Conservation (phyloP, 2,329 filamentous ascomycete genomes). For the Aureobasidium sp. region DNA sequence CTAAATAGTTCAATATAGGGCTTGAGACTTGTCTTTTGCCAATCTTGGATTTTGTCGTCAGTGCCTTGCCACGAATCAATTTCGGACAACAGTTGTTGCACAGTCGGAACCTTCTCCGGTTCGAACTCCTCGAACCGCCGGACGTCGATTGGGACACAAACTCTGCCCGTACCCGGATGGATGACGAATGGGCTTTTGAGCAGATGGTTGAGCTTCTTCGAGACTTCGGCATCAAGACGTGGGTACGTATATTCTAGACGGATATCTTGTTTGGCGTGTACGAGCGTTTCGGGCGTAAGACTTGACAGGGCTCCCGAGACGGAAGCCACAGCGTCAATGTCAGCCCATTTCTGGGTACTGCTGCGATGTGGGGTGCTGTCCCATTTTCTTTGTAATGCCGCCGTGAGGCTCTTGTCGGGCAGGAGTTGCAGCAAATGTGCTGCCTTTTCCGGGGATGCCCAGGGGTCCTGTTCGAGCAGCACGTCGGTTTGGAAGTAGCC, state of each 20-base stretch:
- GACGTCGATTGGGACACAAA: constrained; percentile 91
- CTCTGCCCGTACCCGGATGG: constrained; percentile 85
- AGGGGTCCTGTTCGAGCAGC: constrained; percentile 79
- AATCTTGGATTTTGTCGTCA: constrained; percentile 56
- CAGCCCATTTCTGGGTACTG: constrained; percentile 81
- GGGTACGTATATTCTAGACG: constrained; percentile 97
- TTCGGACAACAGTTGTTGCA: constrained; percentile 71
- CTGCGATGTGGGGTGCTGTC: constrained; percentile 69
- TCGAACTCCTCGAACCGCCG: constrained; percentile 72
- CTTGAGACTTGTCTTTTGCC: constrained; percentile 94
- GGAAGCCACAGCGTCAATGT: constrained; percentile 82
- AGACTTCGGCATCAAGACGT: constrained; percentile 91
- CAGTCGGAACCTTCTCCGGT: constrained; percentile 80
- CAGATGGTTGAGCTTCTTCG: constrained; percentile 96
- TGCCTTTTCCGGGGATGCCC: constrained; percentile 61
- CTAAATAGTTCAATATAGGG: constrained; percentile 89
- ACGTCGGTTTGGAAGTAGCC: constrained; percentile 79
- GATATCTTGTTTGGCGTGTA: constrained; percentile 91
- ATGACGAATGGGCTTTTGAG: constrained; percentile 96
- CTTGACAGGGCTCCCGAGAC: constrained; percentile 63
- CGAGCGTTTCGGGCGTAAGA: constrained; percentile 50
- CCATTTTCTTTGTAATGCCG: constrained; percentile 85
- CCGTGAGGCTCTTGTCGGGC: constrained; percentile 69
- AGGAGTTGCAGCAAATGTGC: constrained; percentile 77
- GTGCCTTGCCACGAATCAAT: constrained; percentile 69